Evolutionary conservation across 805 yeast genomes (phyloP).

Genomic region (Sporopachydermia lactativora): DNA sequence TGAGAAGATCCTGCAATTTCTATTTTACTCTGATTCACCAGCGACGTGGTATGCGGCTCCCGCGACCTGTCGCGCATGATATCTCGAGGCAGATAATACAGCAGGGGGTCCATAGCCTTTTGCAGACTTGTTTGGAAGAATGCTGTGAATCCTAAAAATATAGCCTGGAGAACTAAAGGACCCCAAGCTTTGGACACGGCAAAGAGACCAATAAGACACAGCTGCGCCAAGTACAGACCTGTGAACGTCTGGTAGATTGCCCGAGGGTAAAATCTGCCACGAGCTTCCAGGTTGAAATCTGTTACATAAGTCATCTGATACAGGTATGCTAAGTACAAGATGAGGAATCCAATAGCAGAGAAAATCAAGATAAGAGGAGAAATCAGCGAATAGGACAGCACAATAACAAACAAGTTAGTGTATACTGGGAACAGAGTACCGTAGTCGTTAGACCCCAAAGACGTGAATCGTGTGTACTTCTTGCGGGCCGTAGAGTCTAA

Average conservation of each 20-base stretch:
- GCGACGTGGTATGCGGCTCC: constrained; percentile 3
- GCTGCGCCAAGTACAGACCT: constrained; percentile 79
- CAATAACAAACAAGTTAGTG: constrained; percentile 55
- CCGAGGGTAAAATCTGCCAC: constrained; percentile 78
- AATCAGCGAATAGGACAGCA: constrained; percentile 53
- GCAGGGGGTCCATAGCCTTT: constrained; percentile 49
- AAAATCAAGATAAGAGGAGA: constrained; percentile 77
- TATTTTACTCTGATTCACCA: constrained; percentile 6
- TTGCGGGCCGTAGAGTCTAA: constrained; percentile 56
- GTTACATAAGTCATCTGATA: constrained; percentile 66
- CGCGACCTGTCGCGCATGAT: constrained; percentile 2
- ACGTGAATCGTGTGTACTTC: constrained; percentile 45
- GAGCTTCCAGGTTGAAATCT: constrained; percentile 51
- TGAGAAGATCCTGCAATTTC: background rate
- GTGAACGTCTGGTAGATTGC: constrained; percentile 81
- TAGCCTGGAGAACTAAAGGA: constrained; percentile 63
- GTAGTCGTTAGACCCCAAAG: constrained; percentile 42
- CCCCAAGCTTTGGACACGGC: constrained; percentile 94
- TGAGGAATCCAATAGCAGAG: constrained; percentile 51
- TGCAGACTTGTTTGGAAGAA: constrained; percentile 55
- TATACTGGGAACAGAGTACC: constrained; percentile 72
- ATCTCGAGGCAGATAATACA: constrained; percentile 23
- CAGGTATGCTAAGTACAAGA: constrained; percentile 64
- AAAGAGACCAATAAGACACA: constrained; percentile 76
- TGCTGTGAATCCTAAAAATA: constrained; percentile 49